Percentiles rank a stretch among this genome's conserved stretches.
These are phyloP conservation scores for Apophysomyces sp. DNA, from an alignment of 371 early-diverging fungal species.

Conservation along the genomic window DNA sequence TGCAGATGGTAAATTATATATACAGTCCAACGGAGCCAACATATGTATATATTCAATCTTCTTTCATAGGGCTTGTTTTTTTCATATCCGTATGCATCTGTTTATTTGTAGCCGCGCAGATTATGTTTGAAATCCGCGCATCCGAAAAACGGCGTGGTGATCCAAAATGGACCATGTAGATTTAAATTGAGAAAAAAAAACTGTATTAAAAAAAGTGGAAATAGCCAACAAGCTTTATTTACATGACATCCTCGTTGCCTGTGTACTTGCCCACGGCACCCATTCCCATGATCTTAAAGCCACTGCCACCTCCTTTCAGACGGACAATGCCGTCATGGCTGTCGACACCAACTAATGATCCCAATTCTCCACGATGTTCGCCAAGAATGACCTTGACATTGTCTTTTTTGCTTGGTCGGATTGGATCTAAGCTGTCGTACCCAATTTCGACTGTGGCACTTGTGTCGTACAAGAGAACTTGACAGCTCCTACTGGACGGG, in stretches of 20 bases:
- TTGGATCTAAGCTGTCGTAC: conserved; percentile 61
- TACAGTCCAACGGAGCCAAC: neutral
- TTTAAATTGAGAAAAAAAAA: conserved; percentile 3
- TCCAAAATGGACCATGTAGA: conserved; percentile 35
- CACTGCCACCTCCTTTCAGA: conserved; percentile 54
- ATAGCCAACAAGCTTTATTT: conserved; percentile 4
- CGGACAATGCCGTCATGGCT: conserved; percentile 82
- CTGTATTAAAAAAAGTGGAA: neutral
- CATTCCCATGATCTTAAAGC: conserved; percentile 67
- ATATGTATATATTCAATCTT: neutral
- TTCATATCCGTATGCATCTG: conserved; percentile 44
- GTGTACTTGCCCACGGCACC: conserved; percentile 61
- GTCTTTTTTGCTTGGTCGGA: conserved; percentile 79
- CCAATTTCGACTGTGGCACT: conserved; percentile 34
- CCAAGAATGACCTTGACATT: conserved; percentile 76
- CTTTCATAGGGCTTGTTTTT: conserved; percentile 37
- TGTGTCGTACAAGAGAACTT: conserved; percentile 28
- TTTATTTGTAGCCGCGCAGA: conserved; percentile 68
- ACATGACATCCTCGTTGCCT: neutral
- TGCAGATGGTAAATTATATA: neutral
- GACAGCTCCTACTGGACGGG: conserved; percentile 41
- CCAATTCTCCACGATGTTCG: conserved; percentile 68
- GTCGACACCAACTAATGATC: conserved; percentile 79
- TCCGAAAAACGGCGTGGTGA: conserved; percentile 54
- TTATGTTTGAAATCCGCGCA: conserved; percentile 81